phyloP scores from a whole-genome alignment of 2,329 filamentous ascomycete genomes.

The Botrytis squamosa region DNA sequence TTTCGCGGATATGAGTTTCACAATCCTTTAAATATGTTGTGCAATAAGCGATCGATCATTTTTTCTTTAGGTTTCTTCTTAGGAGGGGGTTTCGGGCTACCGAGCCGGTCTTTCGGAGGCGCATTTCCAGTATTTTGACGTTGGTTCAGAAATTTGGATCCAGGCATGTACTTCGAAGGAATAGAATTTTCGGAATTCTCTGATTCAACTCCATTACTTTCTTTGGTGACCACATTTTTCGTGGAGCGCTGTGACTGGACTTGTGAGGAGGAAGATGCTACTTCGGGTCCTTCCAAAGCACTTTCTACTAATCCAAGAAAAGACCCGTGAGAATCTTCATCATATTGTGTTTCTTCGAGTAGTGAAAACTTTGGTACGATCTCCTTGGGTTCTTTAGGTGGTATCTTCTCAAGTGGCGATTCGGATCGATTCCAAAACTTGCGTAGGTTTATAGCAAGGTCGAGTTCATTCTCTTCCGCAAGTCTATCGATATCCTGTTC shows the following conservation, averaged over 20 bases:
- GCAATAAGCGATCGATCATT: neutral
- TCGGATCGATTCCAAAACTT: neutral
- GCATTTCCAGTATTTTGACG: neutral
- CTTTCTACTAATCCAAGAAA: neutral
- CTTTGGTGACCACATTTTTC: too few relatives aligned
- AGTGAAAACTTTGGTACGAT: neutral
- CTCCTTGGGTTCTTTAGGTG: neutral
- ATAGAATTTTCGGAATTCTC: neutral
- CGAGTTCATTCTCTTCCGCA: neutral
- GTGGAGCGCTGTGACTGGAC: too few relatives aligned
- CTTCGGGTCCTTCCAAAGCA: neutral
- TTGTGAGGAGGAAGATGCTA: neutral
- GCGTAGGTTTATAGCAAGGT: neutral
- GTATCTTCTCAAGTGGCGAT: neutral
- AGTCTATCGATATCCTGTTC: neutral
- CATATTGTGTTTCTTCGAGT: neutral
- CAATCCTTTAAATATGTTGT: neutral
- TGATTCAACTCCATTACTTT: neutral
- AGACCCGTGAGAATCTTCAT: neutral
- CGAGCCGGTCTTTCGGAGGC: neutral
- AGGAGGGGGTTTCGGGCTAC: neutral
- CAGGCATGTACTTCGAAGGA: neutral
- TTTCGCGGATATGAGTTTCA: neutral
- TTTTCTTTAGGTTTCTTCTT: neutral
- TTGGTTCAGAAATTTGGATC: neutral